Percentiles rank a stretch among this genome's conserved stretches.
Conservation (phyloP, 192 early-diverging fungal genomes). For the Martensiomyces pterosporus region DNA sequence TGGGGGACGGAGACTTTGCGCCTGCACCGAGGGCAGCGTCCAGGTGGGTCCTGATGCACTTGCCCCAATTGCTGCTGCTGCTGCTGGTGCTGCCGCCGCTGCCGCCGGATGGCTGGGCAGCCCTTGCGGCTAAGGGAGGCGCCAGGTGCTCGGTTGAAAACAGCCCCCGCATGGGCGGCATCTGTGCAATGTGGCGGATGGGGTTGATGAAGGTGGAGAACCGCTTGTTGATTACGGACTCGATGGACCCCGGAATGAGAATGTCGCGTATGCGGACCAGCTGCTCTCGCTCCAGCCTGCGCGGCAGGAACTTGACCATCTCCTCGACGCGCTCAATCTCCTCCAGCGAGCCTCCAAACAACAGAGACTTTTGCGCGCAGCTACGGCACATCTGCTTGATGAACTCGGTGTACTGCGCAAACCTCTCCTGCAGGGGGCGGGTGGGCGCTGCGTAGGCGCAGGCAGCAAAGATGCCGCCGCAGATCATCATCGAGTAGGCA, state of each 20-base stretch:
- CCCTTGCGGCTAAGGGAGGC: too few species aligned
- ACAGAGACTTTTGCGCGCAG: conserved; percentile 11
- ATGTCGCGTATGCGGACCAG: conserved; percentile 17
- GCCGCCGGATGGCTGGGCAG: neutral
- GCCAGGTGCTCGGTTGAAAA: neutral
- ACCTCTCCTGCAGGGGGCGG: conserved; percentile 4
- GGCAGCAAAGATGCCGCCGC: conserved; percentile 35
- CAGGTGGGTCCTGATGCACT: too few species aligned
- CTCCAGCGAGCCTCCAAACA: conserved; percentile 15
- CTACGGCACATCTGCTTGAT: conserved; percentile 5
- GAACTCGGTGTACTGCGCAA: conserved; percentile 2
- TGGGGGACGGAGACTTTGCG: too few species aligned
- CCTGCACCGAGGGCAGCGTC: too few species aligned
- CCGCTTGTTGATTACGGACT: conserved; percentile 18
- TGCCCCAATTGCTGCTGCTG: neutral
- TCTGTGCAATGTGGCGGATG: conserved; percentile 5
- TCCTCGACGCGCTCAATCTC: conserved; percentile 30
- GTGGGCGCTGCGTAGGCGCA: conserved; percentile 34
- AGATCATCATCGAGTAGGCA: conserved; percentile 32
- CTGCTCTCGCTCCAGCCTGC: conserved; percentile 11
- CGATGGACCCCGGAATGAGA: conserved; percentile 28
- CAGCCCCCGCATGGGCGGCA: conserved; percentile 1
- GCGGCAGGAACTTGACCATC: conserved; percentile 36
- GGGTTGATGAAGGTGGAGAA: conserved; percentile 22
- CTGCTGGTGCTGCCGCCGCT: neutral